Conservation (phyloP, 2,329 filamentous ascomycete genomes). For the Stagonosporopsis vannaccii region DNA sequence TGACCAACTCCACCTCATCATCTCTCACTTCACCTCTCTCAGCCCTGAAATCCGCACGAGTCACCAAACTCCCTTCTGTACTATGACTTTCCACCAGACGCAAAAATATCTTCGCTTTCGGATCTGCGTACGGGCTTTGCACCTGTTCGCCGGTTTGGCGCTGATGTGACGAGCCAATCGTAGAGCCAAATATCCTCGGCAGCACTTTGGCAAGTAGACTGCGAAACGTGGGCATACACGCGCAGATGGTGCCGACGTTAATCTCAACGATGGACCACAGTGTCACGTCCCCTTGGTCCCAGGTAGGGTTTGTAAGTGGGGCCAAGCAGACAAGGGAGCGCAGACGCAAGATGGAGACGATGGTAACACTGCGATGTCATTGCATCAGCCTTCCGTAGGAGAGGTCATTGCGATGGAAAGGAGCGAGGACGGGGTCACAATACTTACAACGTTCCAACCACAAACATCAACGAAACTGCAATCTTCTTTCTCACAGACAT, state of each 20-base stretch:
- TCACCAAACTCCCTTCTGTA: background rate
- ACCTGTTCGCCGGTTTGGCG: background rate
- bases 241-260: slow-evolving; percentile 47
- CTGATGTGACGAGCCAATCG: background rate
- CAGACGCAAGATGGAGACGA: background rate
- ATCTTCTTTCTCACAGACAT: background rate
- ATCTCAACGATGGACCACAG: slow-evolving; percentile 3
- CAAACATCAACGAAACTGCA: background rate
- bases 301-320: background rate
- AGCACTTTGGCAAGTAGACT: background rate
- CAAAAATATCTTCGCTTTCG: background rate
- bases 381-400: too few species aligned
- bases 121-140: background rate
- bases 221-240: slow-evolving; percentile 52
- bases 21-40: background rate
- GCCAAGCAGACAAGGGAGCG: background rate
- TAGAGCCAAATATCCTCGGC: background rate
- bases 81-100: background rate
- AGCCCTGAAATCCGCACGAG: background rate
- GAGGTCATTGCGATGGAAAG: too few species aligned
- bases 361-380: background rate
- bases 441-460: slow-evolving; percentile 1
- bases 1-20: background rate
- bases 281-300: background rate
- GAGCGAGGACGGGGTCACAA: too few species aligned